Conservation (phyloP, 2,329 filamentous ascomycete genomes). For the Cercospora sp. region DNA sequence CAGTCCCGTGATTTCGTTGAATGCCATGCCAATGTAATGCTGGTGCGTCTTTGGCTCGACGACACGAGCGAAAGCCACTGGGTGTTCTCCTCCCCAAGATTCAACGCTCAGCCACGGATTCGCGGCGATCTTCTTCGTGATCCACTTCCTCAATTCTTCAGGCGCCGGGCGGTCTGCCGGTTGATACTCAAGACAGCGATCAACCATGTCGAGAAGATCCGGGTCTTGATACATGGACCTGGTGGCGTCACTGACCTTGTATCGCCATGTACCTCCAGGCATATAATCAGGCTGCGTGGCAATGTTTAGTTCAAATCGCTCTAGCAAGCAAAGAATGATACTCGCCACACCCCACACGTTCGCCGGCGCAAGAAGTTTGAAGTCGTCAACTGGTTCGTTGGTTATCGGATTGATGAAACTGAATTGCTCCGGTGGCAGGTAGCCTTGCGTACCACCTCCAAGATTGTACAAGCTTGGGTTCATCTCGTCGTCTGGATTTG, state of each 20-base stretch:
- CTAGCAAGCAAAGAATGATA: constrained; percentile 14
- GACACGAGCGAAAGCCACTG: neutral
- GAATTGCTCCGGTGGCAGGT: constrained; percentile 19
- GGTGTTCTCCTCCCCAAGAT: constrained; percentile 6
- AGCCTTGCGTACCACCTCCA: constrained; percentile 19
- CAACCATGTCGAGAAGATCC: constrained; percentile 12
- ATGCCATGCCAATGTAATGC: constrained; percentile 3
- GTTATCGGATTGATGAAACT: constrained; percentile 12
- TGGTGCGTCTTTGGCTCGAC: neutral
- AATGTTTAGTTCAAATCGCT: neutral
- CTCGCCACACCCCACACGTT: constrained; percentile 26
- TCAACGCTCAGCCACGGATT: constrained; percentile 4
- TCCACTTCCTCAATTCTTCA: neutral
- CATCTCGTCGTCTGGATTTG: constrained; percentile 16
- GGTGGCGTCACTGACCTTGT: neutral
- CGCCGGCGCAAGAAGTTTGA: constrained; percentile 19
- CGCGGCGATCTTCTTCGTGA: neutral
- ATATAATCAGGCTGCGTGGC: constrained; percentile 11
- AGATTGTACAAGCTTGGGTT: constrained; percentile 19
- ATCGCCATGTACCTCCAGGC: neutral
- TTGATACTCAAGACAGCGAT: constrained; percentile 12
- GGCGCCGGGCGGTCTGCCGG: constrained; percentile 16
- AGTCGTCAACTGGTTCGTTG: constrained; percentile 17
- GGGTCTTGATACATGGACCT: neutral
- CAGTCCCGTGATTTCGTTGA: neutral